A percentile compares a stretch with the other conserved stretches of the same genome.
These are phyloP conservation scores for Lipomyces mesembrius DNA, from an alignment of 805 yeast genomes.

Conservation along the genomic window DNA sequence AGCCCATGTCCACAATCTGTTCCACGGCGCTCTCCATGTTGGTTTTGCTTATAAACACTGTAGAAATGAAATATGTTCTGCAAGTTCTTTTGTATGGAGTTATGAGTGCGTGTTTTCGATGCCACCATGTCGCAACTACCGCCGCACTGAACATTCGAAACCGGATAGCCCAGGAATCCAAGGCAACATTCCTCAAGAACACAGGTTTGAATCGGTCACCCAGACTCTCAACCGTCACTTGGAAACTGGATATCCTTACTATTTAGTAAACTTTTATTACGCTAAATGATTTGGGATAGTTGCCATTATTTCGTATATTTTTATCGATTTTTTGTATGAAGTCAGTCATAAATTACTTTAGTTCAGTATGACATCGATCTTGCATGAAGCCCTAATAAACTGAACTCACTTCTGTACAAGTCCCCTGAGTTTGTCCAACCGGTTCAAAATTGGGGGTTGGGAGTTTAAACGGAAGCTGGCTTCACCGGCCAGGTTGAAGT, in stretches of 20 bases:
- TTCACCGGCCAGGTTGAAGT: background rate
- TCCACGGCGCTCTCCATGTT: slow-evolving; percentile 21
- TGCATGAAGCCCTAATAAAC: background rate
- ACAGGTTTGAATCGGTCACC: background rate
- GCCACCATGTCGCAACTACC: no score
- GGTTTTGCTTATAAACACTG: background rate
- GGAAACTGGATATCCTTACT: no score
- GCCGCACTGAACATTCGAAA: no score
- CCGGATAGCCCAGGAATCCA: no score
- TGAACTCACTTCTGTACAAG: background rate
- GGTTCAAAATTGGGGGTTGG: background rate
- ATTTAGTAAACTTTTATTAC: no score
- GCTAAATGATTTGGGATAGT: background rate
- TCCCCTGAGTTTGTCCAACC: slow-evolving; percentile 1
- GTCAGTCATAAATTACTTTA: no score
- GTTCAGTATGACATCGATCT: background rate
- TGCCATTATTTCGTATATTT: background rate
- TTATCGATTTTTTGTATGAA: no score
- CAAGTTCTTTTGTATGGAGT: no score
- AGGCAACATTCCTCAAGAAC: no score
- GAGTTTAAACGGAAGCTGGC: background rate
- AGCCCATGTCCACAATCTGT: slow-evolving; percentile 45
- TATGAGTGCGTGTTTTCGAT: no score
- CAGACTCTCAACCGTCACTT: background rate
- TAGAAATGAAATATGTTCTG: no score